Evolutionary conservation across 1,139 yeast species (phyloP).

Genomic region (Zygoascus hellenicus): DNA sequence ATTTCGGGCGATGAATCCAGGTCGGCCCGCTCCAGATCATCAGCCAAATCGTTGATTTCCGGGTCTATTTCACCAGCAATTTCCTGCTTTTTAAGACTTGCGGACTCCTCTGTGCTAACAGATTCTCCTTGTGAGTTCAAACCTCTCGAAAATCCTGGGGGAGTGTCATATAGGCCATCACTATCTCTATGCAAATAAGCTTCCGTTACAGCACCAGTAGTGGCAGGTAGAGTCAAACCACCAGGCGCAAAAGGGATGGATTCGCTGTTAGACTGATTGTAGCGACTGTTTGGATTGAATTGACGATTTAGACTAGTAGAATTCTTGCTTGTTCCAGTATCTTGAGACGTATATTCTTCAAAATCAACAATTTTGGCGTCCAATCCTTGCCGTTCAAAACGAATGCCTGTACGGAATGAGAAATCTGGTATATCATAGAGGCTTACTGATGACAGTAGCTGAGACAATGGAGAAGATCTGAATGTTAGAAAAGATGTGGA

Average conservation of each 20-base stretch:
- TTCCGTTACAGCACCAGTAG: slow-evolving; percentile 29
- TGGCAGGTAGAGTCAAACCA: slow-evolving; percentile 50
- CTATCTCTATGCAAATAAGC: slow-evolving; percentile 58
- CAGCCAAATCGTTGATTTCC: slow-evolving; percentile 18
- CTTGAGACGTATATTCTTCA: slow-evolving; percentile 55
- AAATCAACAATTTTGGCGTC: slow-evolving; percentile 60
- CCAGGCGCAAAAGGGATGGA: slow-evolving; percentile 93
- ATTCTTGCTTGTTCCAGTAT: slow-evolving; percentile 54
- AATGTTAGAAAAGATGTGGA: background rate
- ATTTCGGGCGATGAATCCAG: slow-evolving; percentile 10
- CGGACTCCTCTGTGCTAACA: slow-evolving; percentile 25
- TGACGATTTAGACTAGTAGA: slow-evolving; percentile 70
- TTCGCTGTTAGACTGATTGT: slow-evolving; percentile 64
- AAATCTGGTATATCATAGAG: slow-evolving; percentile 35
- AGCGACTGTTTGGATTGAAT: slow-evolving; percentile 55
- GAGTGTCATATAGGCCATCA: slow-evolving; percentile 71
- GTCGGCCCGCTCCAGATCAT: slow-evolving; percentile 12
- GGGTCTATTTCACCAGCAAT: slow-evolving; percentile 29
- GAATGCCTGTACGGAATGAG: slow-evolving; percentile 38
- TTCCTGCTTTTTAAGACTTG: slow-evolving; percentile 23
- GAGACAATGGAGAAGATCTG: slow-evolving; percentile 35
- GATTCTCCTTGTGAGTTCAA: slow-evolving; percentile 33
- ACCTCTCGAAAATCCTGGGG: slow-evolving; percentile 80
- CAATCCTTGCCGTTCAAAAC: slow-evolving; percentile 56
- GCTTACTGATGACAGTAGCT: slow-evolving; percentile 8